Percentiles rank a stretch among this genome's conserved stretches.
phyloP scores from a whole-genome alignment of 768 basidiomycete species.

The Boletus fagicola region DNA sequence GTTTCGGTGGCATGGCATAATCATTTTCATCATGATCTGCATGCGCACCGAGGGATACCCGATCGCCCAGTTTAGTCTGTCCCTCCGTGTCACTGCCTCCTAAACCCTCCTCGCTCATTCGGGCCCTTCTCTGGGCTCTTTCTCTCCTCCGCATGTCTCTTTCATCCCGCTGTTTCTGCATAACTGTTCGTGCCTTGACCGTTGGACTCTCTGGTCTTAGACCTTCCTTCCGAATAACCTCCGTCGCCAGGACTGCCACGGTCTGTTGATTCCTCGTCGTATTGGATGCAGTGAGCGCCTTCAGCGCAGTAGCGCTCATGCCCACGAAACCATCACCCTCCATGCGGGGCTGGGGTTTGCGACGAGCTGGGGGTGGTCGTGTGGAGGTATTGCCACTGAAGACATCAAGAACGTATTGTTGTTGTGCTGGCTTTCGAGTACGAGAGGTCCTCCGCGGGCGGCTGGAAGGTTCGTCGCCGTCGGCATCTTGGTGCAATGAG shows the following conservation, averaged over 20 bases:
- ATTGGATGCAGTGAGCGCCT: conserved; percentile 68
- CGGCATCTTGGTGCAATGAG: conserved; percentile 17
- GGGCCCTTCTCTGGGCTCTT: conserved; percentile 61
- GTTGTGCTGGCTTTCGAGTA: conserved; percentile 41
- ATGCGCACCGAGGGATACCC: neutral
- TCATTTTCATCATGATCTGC: conserved; percentile 28
- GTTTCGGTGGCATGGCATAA: conserved; percentile 33
- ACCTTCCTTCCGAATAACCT: conserved; percentile 69
- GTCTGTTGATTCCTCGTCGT: conserved; percentile 72
- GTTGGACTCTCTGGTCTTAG: conserved; percentile 73
- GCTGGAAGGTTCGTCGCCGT: conserved; percentile 5
- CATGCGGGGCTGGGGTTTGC: conserved; percentile 38
- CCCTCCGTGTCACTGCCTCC: conserved; percentile 32
- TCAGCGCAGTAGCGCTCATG: conserved; percentile 68
- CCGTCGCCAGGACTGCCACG: conserved; percentile 58
- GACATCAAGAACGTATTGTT: conserved; percentile 37
- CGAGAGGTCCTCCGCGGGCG: conserved; percentile 51
- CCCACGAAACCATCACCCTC: conserved; percentile 52
- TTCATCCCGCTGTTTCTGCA: conserved; percentile 68
- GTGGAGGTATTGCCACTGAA: conserved; percentile 32
- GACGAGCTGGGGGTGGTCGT: conserved; percentile 40
- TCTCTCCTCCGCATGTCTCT: conserved; percentile 51
- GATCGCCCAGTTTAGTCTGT: conserved; percentile 14
- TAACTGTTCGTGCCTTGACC: conserved; percentile 67
- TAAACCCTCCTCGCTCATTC: conserved; percentile 38